Evolutionary conservation across 306 rosid species (phyloP).

Genomic region (Citrullus mucosospermus): DNA sequence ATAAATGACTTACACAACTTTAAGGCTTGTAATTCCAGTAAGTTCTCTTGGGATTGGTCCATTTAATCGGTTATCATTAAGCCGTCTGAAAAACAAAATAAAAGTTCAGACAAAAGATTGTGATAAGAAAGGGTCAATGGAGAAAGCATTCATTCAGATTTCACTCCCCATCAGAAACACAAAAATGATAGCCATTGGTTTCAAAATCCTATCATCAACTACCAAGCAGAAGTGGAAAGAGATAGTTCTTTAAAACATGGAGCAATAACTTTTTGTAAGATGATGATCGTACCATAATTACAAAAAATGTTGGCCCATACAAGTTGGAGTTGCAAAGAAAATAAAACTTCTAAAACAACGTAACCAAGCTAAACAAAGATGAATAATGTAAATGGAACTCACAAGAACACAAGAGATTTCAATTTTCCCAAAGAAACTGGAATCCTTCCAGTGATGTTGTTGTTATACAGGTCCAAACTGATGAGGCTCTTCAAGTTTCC

Average conservation of each 20-base stretch:
- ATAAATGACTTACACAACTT: slow-evolving; percentile 72
- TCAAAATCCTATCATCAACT: not conserved
- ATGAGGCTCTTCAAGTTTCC: slow-evolving; percentile 74
- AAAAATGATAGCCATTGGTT: not conserved
- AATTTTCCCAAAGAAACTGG: slow-evolving; percentile 67
- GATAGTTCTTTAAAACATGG: not conserved
- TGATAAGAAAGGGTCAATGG: not conserved
- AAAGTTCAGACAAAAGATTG: not conserved
- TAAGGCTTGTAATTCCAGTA: slow-evolving; percentile 54
- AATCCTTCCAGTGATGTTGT: slow-evolving; percentile 73
- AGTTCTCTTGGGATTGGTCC: slow-evolving; percentile 85
- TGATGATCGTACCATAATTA: not conserved
- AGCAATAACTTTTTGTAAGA: not conserved
- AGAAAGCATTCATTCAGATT: not conserved
- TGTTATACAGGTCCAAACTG: slow-evolving; percentile 87
- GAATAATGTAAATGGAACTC: slow-evolving; percentile 23
- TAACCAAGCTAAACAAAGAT: not conserved
- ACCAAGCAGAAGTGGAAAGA: not conserved
- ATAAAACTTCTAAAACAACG: not conserved
- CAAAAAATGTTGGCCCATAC: not conserved
- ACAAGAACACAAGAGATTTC: slow-evolving; percentile 91
- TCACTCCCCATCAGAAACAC: not conserved
- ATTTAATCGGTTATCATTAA: slow-evolving; percentile 62
- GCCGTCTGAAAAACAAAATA: slow-evolving; percentile 45
- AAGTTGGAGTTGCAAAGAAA: not conserved